These are phyloP conservation scores for Fermentozyma sake DNA, from an alignment of 1,139 yeast genomes.

Conservation along the genomic window DNA sequence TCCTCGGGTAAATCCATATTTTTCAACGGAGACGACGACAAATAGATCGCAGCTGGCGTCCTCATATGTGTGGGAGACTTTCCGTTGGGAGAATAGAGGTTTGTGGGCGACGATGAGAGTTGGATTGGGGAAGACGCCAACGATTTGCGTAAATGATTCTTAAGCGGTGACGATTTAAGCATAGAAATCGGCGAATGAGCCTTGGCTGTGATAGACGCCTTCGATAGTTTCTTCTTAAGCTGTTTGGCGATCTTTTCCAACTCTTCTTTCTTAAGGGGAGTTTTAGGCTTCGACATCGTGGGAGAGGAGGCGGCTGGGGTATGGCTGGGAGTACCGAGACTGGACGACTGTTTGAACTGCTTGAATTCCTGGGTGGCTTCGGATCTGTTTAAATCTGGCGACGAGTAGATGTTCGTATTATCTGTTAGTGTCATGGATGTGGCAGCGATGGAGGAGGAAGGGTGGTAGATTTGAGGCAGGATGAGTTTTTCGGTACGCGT, in stretches of 20 bases:
- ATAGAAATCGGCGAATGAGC: slow-evolving; percentile 12
- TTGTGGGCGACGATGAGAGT: slow-evolving; percentile 27
- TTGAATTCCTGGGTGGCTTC: too few species aligned
- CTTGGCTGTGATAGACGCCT: slow-evolving; percentile 45
- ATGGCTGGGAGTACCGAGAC: background rate
- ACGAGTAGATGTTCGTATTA: too few species aligned
- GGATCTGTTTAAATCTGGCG: too few species aligned
- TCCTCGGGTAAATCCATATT: slow-evolving; percentile 14
- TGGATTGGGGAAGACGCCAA: slow-evolving; percentile 14
- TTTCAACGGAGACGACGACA: slow-evolving; percentile 33
- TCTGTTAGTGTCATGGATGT: too few species aligned
- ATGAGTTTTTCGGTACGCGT: too few species aligned
- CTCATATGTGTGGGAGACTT: slow-evolving; percentile 41
- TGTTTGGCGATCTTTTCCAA: slow-evolving; percentile 45
- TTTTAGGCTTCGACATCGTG: slow-evolving; percentile 22
- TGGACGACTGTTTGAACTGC: background rate
- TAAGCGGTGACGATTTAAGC: slow-evolving; percentile 30
- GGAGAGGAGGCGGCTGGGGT: slow-evolving; percentile 2
- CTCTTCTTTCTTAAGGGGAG: slow-evolving; percentile 43
- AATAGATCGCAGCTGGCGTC: slow-evolving; percentile 32
- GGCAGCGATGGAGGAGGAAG: background rate
- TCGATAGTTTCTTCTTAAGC: slow-evolving; percentile 39
- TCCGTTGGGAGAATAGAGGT: slow-evolving; percentile 38
- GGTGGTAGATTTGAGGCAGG: background rate
- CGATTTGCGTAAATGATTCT: slow-evolving; percentile 24